Evolutionary conservation across 495 filamentous ascomycete genomes (phyloP).

Genomic region (Penicillium soppii): DNA sequence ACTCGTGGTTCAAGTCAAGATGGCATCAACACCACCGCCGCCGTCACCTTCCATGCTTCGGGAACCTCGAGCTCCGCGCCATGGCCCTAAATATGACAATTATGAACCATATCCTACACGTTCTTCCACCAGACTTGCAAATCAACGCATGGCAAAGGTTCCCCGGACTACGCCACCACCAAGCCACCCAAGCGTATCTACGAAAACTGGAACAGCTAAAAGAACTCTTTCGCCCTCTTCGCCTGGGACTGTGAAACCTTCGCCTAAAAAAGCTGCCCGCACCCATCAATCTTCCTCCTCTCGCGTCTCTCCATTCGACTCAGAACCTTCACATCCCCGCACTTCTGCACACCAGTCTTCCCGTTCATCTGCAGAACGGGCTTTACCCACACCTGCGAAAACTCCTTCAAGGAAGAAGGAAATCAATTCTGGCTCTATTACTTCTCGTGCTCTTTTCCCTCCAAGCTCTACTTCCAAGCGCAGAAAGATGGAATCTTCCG

Average conservation of each 20-base stretch:
- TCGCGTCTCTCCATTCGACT: constrained; percentile 2
- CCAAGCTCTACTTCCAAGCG: constrained; percentile 44
- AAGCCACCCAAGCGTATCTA: constrained; percentile 22
- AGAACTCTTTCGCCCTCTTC: constrained; percentile 7
- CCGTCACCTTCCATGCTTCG: constrained; percentile 47
- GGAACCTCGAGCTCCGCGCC: constrained; percentile 71
- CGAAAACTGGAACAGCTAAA: constrained; percentile 1
- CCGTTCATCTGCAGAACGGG: constrained; percentile 31
- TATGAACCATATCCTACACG: constrained; percentile 66
- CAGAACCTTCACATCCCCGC: constrained; percentile 2
- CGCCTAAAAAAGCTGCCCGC: constrained; percentile 1
- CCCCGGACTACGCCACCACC: constrained; percentile 41
- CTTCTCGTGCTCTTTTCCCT: constrained; percentile 77
- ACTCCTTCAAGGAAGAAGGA: constrained; percentile 69
- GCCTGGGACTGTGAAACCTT: not conserved
- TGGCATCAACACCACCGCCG: constrained; percentile 68
- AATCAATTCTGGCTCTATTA: constrained; percentile 55
- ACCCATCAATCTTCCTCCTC: not conserved
- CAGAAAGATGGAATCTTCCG: constrained; percentile 32
- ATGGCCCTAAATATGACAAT: constrained; percentile 64
- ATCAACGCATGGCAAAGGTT: constrained; percentile 32
- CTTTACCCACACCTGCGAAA: constrained; percentile 88
- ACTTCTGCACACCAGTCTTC: constrained; percentile 15
- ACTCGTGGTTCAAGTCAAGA: constrained; percentile 22
- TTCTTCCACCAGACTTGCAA: constrained; percentile 48